Conservation (phyloP, 169 alveolate genomes). For the Eimeria necatrix region DNA sequence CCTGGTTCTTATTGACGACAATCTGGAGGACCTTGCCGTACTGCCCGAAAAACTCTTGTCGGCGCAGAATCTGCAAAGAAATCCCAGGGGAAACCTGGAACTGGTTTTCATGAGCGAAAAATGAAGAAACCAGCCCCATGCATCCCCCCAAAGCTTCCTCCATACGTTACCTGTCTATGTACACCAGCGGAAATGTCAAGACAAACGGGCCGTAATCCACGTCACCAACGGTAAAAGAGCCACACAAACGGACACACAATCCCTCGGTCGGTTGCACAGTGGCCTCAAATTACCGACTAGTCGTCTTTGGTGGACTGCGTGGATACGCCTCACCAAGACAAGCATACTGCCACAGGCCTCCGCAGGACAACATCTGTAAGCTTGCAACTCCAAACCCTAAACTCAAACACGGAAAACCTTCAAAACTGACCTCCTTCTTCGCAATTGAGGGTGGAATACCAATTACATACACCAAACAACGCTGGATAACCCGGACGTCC, state of each 20-base stretch:
- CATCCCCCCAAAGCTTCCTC: no score
- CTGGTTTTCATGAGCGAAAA: background rate
- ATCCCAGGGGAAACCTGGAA: background rate
- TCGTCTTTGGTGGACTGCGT: no score
- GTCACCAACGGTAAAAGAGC: no score
- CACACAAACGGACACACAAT: no score
- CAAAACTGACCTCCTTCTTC: constrained; percentile 86
- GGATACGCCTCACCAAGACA: no score
- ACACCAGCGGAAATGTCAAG: no score
- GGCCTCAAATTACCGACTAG: no score
- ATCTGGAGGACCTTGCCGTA: constrained; percentile 92
- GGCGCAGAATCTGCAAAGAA: constrained; percentile 82
- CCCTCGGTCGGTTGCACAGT: no score
- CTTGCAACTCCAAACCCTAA: background rate
- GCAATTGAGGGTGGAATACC: constrained; percentile 92
- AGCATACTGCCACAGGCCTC: background rate
- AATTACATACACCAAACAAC: constrained; percentile 93
- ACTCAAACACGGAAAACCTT: background rate
- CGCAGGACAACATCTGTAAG: background rate
- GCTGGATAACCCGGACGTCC: constrained; percentile 93
- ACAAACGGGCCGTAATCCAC: no score
- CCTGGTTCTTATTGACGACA: constrained; percentile 90
- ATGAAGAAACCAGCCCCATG: no score
- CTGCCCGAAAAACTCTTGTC: constrained; percentile 93
- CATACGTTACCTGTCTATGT: no score